Evolutionary conservation across 179 eudicot species (phyloP).

Genomic region (Amaranthus tricolor): DNA sequence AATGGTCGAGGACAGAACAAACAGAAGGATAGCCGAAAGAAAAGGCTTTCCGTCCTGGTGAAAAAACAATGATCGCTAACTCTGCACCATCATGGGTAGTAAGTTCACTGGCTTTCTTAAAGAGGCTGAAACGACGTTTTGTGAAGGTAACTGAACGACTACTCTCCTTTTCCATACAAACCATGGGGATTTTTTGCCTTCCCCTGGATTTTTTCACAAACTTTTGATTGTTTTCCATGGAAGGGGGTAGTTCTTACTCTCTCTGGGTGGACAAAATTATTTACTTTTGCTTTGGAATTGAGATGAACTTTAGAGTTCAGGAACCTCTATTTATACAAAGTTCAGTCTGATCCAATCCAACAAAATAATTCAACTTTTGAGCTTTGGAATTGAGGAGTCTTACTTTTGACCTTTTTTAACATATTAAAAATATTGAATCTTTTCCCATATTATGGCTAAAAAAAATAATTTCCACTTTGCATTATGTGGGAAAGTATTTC

Average conservation of each 20-base stretch:
- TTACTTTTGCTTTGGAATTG: neutral
- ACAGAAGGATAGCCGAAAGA: constrained; percentile 49
- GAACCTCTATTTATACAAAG: constrained; percentile 8
- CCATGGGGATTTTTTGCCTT: constrained; percentile 38
- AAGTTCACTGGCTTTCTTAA: constrained; percentile 46
- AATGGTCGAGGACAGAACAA: constrained; percentile 25
- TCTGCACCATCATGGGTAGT: constrained; percentile 38
- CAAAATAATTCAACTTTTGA: too few relatives aligned
- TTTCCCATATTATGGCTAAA: too few relatives aligned
- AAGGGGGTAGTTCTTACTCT: neutral
- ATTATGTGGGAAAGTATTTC: too few relatives aligned
- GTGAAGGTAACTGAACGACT: constrained; percentile 44
- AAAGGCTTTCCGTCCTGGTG: constrained; percentile 38
- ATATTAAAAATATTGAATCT: too few relatives aligned
- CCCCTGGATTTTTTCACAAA: constrained; percentile 31
- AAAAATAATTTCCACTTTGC: too few relatives aligned
- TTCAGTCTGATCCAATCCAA: neutral
- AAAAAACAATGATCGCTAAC: constrained; percentile 34
- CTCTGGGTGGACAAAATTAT: neutral
- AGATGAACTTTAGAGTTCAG: neutral
- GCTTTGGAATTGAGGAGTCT: too few relatives aligned
- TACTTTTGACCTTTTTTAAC: too few relatives aligned
- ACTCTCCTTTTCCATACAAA: constrained; percentile 33
- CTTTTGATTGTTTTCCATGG: constrained; percentile 8
- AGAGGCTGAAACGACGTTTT: constrained; percentile 37